These are phyloP conservation scores for Zygosaccharomyces pseudorouxii DNA, from an alignment of 805 yeast genomes.

Conservation along the genomic window DNA sequence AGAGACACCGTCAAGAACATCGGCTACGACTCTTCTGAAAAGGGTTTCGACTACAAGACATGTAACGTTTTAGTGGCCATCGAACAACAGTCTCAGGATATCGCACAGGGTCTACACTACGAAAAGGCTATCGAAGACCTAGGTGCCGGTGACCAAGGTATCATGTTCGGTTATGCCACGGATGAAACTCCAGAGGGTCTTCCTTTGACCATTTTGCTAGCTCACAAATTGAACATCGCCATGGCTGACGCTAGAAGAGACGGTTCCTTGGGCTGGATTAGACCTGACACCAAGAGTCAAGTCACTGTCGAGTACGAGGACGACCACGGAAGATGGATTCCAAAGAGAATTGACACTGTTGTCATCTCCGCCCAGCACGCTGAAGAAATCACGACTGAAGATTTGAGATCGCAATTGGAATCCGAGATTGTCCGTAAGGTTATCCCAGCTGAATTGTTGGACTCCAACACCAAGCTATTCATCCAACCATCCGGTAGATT, in stretches of 20 bases:
- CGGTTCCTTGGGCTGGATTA: conserved; percentile 91
- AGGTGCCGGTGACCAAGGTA: conserved; percentile 99
- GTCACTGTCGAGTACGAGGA: conserved; percentile 95
- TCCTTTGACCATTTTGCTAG: conserved; percentile 88
- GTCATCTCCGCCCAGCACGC: conserved; percentile 98
- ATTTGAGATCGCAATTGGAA: conserved; percentile 72
- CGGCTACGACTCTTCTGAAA: conserved; percentile 92
- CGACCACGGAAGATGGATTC: conserved; percentile 93
- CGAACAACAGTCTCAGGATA: conserved; percentile 99
- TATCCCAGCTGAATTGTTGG: conserved; percentile 84
- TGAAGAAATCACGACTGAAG: conserved; percentile 90
- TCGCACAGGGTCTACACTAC: conserved; percentile 98
- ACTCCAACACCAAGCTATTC: conserved; percentile 94
- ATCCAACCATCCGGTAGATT: conserved; percentile 99
- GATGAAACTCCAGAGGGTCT: conserved; percentile 97
- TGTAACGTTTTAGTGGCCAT: conserved; percentile 98
- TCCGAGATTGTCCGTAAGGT: conserved; percentile 86
- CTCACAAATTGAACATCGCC: conserved; percentile 95
- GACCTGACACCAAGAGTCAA: conserved; percentile 99
- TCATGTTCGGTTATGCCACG: conserved; percentile 99
- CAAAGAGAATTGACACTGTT: conserved; percentile 94
- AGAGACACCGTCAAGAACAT: conserved; percentile 98
- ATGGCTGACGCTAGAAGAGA: conserved; percentile 97
- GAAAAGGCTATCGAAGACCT: conserved; percentile 93
- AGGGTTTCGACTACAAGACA: conserved; percentile 98